phyloP scores from a whole-genome alignment of 441 rosid genomes.

The Bruguiera hainesii region DNA sequence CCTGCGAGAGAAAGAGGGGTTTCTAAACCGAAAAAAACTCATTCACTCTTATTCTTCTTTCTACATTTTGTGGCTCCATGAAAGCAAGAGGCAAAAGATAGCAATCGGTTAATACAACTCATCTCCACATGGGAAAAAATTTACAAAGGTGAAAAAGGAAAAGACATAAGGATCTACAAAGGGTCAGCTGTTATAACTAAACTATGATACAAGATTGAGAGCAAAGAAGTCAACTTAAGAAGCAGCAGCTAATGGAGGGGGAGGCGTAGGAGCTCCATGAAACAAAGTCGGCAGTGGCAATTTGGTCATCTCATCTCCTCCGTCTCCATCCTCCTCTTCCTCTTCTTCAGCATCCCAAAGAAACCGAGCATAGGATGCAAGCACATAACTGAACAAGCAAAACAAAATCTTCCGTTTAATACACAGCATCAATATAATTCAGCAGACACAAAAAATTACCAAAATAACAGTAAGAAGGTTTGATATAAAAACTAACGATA shows the following conservation, averaged over 20 bases:
- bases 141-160: background rate
- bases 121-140: background rate
- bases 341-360: constrained; percentile 76
- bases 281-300: constrained; percentile 23
- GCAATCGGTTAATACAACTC: background rate
- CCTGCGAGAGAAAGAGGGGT: too few species aligned
- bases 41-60: background rate
- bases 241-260: constrained; percentile 43
- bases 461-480: too few species aligned
- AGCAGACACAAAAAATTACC: too few species aligned
- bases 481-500: background rate
- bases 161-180: background rate
- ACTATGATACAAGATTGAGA: background rate
- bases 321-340: constrained; percentile 40
- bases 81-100: background rate
- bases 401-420: constrained; percentile 3
- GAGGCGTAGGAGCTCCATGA: constrained; percentile 27
- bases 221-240: constrained; percentile 20
- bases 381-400: constrained; percentile 56
- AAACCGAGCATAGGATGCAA: constrained; percentile 81
- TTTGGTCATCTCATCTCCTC: constrained; percentile 29
- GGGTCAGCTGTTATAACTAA: background rate
- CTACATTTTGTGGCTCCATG: background rate
- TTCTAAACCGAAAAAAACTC: background rate
- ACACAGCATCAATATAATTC: background rate